Percentiles rank a stretch among this genome's conserved stretches.
phyloP scores from a whole-genome alignment of 1,284 basidiomycete genomes.

The Cutaneotrichosporon sp. region DNA sequence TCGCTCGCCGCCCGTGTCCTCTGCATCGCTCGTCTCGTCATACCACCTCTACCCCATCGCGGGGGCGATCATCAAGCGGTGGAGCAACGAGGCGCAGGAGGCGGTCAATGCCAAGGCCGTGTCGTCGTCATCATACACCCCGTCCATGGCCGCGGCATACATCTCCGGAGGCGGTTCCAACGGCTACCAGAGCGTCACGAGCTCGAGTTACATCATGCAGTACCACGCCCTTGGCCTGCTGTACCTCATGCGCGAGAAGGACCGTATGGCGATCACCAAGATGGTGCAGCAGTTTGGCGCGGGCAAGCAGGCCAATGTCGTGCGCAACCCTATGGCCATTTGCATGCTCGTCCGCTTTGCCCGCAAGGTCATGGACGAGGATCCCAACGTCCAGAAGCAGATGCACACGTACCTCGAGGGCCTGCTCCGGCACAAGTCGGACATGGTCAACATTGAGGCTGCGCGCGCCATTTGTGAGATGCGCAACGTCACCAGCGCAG shows the following conservation, averaged over 20 bases:
- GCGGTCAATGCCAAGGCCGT: conserved; percentile 86
- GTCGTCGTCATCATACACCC: conserved; percentile 52
- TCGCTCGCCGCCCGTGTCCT: conserved; percentile 90
- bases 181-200: conserved; percentile 72
- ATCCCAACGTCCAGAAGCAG: conserved; percentile 85
- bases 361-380: conserved; percentile 95
- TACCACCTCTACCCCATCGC: conserved; percentile 94
- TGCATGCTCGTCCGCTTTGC: conserved; percentile 99
- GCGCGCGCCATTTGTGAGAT: conserved; percentile 96
- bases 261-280: conserved; percentile 98
- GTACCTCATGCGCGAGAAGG: conserved; percentile 92
- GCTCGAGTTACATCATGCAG: conserved; percentile 88
- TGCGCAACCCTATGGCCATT: conserved; percentile 96
- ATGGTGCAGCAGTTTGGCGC: conserved; percentile 97
- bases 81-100: conserved; percentile 98
- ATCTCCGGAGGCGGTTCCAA: conserved; percentile 30
- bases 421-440: conserved; percentile 96
- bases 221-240: conserved; percentile 95
- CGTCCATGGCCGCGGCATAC: conserved; percentile 56
- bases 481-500: conserved; percentile 69
- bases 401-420: conserved; percentile 93
- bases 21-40: conserved; percentile 91
- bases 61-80: conserved; percentile 91
- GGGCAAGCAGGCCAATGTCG: conserved; percentile 64
- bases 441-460: conserved; percentile 99